phyloP scores from a whole-genome alignment of 1,139 yeast genomes.

The Hyphopichia khmerensis region DNA sequence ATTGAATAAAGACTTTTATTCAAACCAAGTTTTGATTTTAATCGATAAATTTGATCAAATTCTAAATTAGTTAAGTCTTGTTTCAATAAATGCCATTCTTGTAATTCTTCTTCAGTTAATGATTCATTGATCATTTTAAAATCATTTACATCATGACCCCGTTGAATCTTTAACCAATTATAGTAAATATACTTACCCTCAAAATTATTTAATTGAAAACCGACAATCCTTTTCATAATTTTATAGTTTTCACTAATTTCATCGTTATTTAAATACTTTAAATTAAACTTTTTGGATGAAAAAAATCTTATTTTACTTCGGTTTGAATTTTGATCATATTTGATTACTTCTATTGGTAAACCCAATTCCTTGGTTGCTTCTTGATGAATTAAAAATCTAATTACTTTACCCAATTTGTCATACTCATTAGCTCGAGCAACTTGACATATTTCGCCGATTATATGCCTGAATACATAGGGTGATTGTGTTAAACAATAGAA shows the following conservation, averaged over 20 bases:
- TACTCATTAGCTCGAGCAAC: conserved; percentile 5
- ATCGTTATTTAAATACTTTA: not conserved
- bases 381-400: conserved; percentile 25
- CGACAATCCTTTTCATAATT: conserved; percentile 24
- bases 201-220: conserved; percentile 13
- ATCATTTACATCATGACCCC: not conserved
- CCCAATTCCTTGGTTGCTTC: conserved; percentile 19
- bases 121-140: conserved; percentile 7
- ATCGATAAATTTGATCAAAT: not conserved
- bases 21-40: not conserved
- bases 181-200: conserved; percentile 20
- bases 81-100: conserved; percentile 13
- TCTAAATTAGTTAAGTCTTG: not conserved
- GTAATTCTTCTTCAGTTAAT: conserved; percentile 12
- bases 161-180: not conserved
- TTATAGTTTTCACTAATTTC: conserved; percentile 21
- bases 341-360: conserved; percentile 21
- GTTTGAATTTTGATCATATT: too few species aligned
- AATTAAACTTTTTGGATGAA: not conserved
- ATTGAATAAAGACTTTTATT: not conserved
- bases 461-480: conserved; percentile 13
- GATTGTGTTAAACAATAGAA: not conserved
- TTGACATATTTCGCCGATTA: conserved; percentile 11
- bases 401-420: conserved; percentile 11
- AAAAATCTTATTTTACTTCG: not conserved